phyloP scores from a whole-genome alignment of 2,329 filamentous ascomycete genomes.

The Aspergillus fructus region DNA sequence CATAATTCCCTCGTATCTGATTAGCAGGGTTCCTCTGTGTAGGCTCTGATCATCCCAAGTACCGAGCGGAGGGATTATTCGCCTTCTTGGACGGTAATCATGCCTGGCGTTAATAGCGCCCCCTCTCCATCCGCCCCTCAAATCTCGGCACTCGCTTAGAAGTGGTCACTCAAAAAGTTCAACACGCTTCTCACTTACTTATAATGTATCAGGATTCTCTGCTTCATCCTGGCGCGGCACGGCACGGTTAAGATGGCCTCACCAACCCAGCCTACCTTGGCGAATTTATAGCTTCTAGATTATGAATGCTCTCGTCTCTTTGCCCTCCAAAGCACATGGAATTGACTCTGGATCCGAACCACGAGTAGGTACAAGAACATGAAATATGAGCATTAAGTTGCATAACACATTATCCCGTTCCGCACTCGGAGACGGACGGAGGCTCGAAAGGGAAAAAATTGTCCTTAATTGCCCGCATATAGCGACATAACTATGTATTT shows the following conservation, averaged over 20 bases:
- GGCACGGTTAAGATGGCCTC: neutral
- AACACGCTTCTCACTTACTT: neutral
- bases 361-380: neutral
- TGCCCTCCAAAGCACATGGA: neutral
- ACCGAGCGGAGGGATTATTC: conserved; percentile 1
- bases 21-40: neutral
- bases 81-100: neutral
- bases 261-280: neutral
- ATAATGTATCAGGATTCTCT: neutral
- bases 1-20: conserved; percentile 3
- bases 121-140: neutral
- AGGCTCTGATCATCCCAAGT: conserved; percentile 4
- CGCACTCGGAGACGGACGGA: neutral
- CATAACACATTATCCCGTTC: neutral
- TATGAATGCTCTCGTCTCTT: neutral
- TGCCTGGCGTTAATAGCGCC: neutral
- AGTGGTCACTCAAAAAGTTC: neutral
- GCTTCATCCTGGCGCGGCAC: neutral
- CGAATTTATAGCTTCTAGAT: neutral
- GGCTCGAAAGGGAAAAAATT: neutral
- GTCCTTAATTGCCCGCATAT: neutral
- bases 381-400: neutral
- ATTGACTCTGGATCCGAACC: too few species aligned
- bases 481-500: neutral
- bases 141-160: neutral